Evolutionary conservation across 495 filamentous ascomycete genomes (phyloP).

Genomic region (Talaromyces borbonicus): DNA sequence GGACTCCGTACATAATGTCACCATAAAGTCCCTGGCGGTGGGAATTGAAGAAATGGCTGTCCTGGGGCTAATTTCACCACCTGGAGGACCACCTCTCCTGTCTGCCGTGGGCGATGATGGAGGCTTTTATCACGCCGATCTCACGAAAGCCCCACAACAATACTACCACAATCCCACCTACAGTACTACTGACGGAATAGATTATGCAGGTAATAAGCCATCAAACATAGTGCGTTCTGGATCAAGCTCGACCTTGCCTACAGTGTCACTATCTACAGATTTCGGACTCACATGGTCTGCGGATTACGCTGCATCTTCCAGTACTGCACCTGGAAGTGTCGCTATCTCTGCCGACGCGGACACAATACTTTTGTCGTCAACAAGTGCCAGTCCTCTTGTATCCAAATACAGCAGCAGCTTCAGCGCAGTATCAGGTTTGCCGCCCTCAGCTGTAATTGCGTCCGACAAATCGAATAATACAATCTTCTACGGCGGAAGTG

Average conservation of each 20-base stretch:
- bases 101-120: conserved; percentile 50
- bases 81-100: conserved; percentile 43
- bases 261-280: conserved; percentile 15
- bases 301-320: conserved; percentile 34
- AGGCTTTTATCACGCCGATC: conserved; percentile 39
- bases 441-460: conserved; percentile 36
- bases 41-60: conserved; percentile 53
- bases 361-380: conserved; percentile 41
- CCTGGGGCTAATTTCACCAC: conserved; percentile 39
- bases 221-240: conserved; percentile 46
- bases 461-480: conserved; percentile 42
- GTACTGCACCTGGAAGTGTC: conserved; percentile 32
- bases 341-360: conserved; percentile 43
- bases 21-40: conserved; percentile 38
- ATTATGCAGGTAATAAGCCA: conserved; percentile 47
- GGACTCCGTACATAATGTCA: conserved; percentile 40
- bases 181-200: conserved; percentile 39
- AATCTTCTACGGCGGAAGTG: conserved; percentile 42
- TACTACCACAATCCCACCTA: conserved; percentile 42
- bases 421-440: conserved; percentile 31
- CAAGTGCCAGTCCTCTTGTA: conserved; percentile 13
- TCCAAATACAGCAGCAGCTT: conserved; percentile 30
- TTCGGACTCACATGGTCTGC: conserved; percentile 31
- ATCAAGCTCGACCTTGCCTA: conserved; percentile 14
- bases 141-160: conserved; percentile 36